These are phyloP conservation scores for Brettanomyces nanus DNA, from an alignment of 805 yeast species.

Conservation along the genomic window DNA sequence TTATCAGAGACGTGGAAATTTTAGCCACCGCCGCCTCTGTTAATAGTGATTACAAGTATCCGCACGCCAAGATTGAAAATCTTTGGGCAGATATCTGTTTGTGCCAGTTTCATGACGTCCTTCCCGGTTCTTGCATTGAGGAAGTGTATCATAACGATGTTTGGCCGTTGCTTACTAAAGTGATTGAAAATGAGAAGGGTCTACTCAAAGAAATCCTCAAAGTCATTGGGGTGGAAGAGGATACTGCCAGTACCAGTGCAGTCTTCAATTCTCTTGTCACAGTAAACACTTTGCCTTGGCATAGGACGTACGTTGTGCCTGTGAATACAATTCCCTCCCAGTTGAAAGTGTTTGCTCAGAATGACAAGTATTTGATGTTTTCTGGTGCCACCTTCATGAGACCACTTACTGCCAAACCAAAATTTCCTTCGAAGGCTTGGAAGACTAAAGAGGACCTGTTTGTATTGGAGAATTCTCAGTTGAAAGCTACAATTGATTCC, in stretches of 20 bases:
- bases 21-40: constrained; percentile 72
- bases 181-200: constrained; percentile 41
- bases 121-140: constrained; percentile 94
- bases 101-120: constrained; percentile 96
- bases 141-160: constrained; percentile 88
- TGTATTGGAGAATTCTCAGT: constrained; percentile 50
- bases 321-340: constrained; percentile 9
- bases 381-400: constrained; percentile 15
- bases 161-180: constrained; percentile 60
- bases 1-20: constrained; percentile 79
- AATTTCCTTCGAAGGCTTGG: constrained; percentile 41
- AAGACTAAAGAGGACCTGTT: constrained; percentile 31
- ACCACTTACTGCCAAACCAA: constrained; percentile 19
- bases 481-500: constrained; percentile 46
- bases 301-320: constrained; percentile 37
- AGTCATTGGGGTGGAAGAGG: constrained; percentile 8
- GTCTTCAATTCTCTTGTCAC: constrained; percentile 20
- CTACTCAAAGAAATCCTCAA: constrained; percentile 41
- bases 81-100: constrained; percentile 86
- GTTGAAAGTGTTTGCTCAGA: constrained; percentile 8
- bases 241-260: constrained; percentile 6
- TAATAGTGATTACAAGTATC: constrained; percentile 50
- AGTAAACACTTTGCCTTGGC: constrained; percentile 63
- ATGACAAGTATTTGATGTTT: constrained; percentile 13
- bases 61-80: constrained; percentile 53